These are phyloP conservation scores for Cruciata laevipes DNA, from an alignment of 257 asterid species.

Conservation along the genomic window DNA sequence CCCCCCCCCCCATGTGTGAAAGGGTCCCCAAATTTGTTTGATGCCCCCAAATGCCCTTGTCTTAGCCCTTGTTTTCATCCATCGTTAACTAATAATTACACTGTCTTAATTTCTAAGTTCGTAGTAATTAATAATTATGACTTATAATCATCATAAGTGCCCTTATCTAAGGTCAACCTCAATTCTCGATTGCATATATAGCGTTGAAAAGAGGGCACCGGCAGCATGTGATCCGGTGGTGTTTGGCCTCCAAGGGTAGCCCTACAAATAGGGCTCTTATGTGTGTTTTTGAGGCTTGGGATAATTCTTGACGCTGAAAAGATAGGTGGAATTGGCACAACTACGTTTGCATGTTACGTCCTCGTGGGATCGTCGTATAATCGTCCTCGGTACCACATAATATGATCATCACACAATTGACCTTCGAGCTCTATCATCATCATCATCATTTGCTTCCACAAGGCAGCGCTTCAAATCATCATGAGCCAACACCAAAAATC, in stretches of 20 bases:
- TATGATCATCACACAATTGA: conserved; percentile 27
- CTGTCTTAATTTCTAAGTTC: neutral
- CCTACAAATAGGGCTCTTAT: neutral
- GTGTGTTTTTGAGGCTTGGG: conserved; percentile 20
- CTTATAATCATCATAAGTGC: neutral
- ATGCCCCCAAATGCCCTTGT: conserved; percentile 40
- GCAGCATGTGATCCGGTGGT: conserved; percentile 74
- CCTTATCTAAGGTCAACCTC: conserved; percentile 1
- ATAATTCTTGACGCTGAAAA: conserved; percentile 12
- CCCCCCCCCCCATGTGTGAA: conserved; percentile 95
- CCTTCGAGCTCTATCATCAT: neutral
- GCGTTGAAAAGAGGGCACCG: conserved; percentile 38
- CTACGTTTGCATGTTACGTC: conserved; percentile 26
- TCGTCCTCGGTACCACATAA: conserved; percentile 28
- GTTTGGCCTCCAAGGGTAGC: conserved; percentile 51
- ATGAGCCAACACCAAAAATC: neutral
- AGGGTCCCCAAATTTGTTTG: conserved; percentile 71
- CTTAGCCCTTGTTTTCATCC: conserved; percentile 51
- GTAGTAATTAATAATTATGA: neutral
- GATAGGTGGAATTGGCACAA: neutral
- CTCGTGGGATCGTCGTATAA: conserved; percentile 41
- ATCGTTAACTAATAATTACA: neutral
- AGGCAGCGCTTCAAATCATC: too few species aligned
- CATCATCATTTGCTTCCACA: neutral
- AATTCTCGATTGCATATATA: neutral